Evolutionary conservation across 2,329 filamentous ascomycete genomes (phyloP).

Genomic region (Fusarium lateritium): DNA sequence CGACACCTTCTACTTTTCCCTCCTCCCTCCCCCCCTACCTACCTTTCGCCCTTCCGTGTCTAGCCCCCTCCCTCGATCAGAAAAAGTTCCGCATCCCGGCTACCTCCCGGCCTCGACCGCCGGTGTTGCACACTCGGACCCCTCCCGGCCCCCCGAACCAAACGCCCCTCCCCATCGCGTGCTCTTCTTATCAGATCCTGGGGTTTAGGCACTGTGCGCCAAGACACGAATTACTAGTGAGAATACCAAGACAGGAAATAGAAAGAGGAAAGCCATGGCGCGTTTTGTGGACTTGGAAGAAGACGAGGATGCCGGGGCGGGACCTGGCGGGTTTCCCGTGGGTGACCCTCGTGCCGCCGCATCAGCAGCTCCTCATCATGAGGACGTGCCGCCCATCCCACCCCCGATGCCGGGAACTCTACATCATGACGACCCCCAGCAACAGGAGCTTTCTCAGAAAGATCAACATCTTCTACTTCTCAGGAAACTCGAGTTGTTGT

Average conservation of each 20-base stretch:
- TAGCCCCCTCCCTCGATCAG: conserved; percentile 21
- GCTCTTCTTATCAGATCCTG: conserved; percentile 51
- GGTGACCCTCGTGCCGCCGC: conserved; percentile 36
- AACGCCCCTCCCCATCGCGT: conserved; percentile 29
- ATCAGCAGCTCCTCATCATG: conserved; percentile 38
- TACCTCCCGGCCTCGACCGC: conserved; percentile 42
- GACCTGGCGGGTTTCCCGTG: conserved; percentile 35
- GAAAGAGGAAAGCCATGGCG: conserved; percentile 44
- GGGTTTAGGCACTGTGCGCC: conserved; percentile 38
- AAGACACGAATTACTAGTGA: conserved; percentile 26
- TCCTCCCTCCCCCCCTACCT: conserved; percentile 4
- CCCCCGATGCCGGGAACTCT: conserved; percentile 43
- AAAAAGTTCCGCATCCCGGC: conserved; percentile 36
- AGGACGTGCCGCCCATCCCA: conserved; percentile 42
- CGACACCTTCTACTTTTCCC: conserved; percentile 30
- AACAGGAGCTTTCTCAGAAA: conserved; percentile 40
- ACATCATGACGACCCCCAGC: conserved; percentile 46
- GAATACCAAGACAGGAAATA: conserved; percentile 2
- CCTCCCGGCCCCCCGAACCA: conserved; percentile 14
- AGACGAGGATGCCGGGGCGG: conserved; percentile 43
- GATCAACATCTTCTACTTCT: conserved; percentile 48
- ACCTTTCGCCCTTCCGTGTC: conserved; percentile 25
- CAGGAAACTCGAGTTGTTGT: conserved; percentile 47
- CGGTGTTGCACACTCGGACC: conserved; percentile 42
- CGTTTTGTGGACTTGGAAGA: conserved; percentile 52